Percentiles rank a stretch among this genome's conserved stretches.
These are phyloP conservation scores for Claviceps monticola DNA, from an alignment of 2,329 filamentous ascomycete species.

Conservation along the genomic window DNA sequence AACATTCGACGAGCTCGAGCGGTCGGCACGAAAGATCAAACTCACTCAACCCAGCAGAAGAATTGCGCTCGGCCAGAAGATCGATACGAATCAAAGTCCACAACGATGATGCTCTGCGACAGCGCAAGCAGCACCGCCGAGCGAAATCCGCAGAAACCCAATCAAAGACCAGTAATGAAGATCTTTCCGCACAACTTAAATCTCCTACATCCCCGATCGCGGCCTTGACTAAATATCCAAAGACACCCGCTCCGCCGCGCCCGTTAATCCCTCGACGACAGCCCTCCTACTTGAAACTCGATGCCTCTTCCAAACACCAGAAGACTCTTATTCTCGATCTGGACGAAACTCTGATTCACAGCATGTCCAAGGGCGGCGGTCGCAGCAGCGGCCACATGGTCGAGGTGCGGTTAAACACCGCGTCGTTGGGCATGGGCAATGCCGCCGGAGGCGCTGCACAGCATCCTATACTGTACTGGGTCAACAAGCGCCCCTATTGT, in stretches of 20 bases:
- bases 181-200: constrained; percentile 71
- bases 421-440: constrained; percentile 46
- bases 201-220: constrained; percentile 78
- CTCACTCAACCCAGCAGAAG: constrained; percentile 44
- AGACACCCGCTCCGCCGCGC: constrained; percentile 74
- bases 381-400: constrained; percentile 96
- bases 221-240: constrained; percentile 76
- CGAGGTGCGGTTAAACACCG: constrained; percentile 77
- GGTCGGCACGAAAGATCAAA: constrained; percentile 49
- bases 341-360: constrained; percentile 95
- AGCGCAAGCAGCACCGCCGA: constrained; percentile 59
- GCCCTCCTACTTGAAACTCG: constrained; percentile 65
- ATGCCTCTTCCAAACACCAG: constrained; percentile 46
- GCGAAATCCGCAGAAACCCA: constrained; percentile 34
- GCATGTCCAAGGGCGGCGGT: constrained; percentile 79
- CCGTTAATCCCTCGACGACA: constrained; percentile 81
- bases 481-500: constrained; percentile 93
- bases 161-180: constrained; percentile 28
- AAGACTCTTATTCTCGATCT: constrained; percentile 94
- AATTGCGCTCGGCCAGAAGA: constrained; percentile 50
- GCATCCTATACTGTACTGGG: constrained; percentile 95
- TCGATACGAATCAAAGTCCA: constrained; percentile 87
- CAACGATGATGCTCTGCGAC: constrained; percentile 60
- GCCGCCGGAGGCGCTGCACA: constrained; percentile 57
- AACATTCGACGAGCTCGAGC: constrained; percentile 23